Evolutionary conservation across 805 yeast species (phyloP).

Genomic region (Yamadazyma takamatsuzukensis): DNA sequence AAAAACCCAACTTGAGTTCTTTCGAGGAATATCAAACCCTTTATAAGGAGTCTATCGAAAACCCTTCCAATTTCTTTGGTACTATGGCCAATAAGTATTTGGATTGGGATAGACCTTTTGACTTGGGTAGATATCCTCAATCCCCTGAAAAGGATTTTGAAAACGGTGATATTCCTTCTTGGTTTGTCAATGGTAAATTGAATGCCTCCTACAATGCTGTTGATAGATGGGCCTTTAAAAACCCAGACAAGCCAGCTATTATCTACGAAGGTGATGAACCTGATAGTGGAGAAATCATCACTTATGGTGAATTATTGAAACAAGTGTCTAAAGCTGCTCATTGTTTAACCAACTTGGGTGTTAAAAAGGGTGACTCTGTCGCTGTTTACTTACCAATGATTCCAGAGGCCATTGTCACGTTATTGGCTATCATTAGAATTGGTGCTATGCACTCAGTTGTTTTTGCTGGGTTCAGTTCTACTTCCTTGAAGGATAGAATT

Average conservation of each 20-base stretch:
- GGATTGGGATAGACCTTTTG: constrained; percentile 53
- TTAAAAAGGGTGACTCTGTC: constrained; percentile 90
- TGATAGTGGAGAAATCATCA: constrained; percentile 63
- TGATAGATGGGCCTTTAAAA: constrained; percentile 88
- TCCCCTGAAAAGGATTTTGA: constrained; percentile 45
- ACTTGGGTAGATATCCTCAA: constrained; percentile 43
- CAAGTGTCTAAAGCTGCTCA: constrained; percentile 86
- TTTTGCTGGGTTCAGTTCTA: constrained; percentile 95
- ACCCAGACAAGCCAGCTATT: constrained; percentile 79
- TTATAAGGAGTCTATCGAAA: constrained; percentile 54
- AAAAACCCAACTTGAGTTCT: constrained; percentile 44
- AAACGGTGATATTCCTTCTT: constrained; percentile 72
- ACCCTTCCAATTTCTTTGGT: constrained; percentile 55
- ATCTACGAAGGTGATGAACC: constrained; percentile 95
- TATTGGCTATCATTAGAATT: constrained; percentile 86
- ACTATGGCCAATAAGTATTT: constrained; percentile 47
- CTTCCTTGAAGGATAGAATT: constrained; percentile 88
- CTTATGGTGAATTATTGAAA: constrained; percentile 82
- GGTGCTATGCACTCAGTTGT: constrained; percentile 97
- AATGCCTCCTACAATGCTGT: constrained; percentile 93
- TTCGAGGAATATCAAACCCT: constrained; percentile 47
- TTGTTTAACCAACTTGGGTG: constrained; percentile 79
- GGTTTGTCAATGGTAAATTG: constrained; percentile 92
- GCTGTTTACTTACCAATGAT: constrained; percentile 98
- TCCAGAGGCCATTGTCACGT: constrained; percentile 92